Base-by-base conservation (phyloP, 495 filamentous ascomycete genomes). In the Hypoxylon subgilvum region DNA sequence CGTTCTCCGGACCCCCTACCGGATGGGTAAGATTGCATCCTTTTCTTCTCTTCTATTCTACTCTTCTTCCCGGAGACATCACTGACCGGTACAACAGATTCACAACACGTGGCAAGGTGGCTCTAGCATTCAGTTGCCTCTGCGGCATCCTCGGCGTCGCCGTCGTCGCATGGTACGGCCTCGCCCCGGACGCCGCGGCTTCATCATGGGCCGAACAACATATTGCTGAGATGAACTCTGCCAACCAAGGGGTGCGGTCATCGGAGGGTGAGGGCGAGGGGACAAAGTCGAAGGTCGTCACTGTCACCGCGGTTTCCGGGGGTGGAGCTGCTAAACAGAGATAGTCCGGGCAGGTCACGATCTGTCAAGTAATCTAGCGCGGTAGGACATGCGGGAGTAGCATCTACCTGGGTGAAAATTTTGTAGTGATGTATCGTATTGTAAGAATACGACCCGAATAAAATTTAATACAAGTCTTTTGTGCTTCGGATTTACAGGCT, bases 61-160 rank as follows among this genome's bases (percentile, higher is more conserved):
- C 12, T 19, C 9, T 17, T 22, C 13, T 22, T 9, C 30, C n/a
- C 43, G 5, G 4, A 35, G 7, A 12, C 31, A 38, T 4, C n/a
- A 12, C 39, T 49, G 48, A 32, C 8, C 1, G 1, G 25, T 17
- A 2, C 13, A 16, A 6, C 43, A 82, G 79, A 19, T 93, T 95
- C 64, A 91, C 86, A 2, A 62, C 84, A 0, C 76, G 77, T 17
- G 90, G 90, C 2, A 86, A 88, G 41, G 84, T 89, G 1, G 90
- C 90, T 0, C 54, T 92, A 43, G 84, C 85, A 3, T 91, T 93
- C 59, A 91, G 87, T 66, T 76, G 77, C 52, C 47, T 93, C 0
- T 77, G 79, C 30, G 91, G 89, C 0, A 74, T 91, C n/a, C 34
- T 90, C n/a, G 91, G 91, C 3, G 76, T 92, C 35, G 79, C 73